phyloP scores from a whole-genome alignment of 768 basidiomycete species.

The Podaxis rugospora region DNA sequence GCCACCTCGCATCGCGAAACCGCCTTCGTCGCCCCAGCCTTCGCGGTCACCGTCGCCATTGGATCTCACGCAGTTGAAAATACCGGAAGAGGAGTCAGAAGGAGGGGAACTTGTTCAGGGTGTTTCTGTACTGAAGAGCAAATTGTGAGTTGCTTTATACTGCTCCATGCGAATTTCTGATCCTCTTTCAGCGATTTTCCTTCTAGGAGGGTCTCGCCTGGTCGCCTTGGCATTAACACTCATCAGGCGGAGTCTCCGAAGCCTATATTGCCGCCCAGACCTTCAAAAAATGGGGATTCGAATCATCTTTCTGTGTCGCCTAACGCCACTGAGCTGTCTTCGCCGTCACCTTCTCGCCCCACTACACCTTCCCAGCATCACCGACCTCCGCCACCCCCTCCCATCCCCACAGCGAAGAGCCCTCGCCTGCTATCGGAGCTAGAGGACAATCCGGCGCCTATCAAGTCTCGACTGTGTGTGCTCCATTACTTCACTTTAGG shows the following conservation, averaged over 20 bases:
- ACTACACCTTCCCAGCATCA: conserved; percentile 5
- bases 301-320: conserved; percentile 3
- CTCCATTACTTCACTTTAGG: background rate
- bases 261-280: conserved; percentile 1
- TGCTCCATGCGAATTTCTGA: background rate
- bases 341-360: background rate
- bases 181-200: conserved; percentile 8
- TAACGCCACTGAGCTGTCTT: background rate
- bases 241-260: background rate
- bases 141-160: conserved; percentile 20
- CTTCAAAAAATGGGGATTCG: background rate
- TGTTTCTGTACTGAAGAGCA: conserved; percentile 18
- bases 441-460: background rate
- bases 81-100: conserved; percentile 6
- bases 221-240: background rate
- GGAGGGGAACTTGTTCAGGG: conserved; percentile 12
- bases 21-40: conserved; percentile 25
- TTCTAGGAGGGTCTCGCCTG: background rate
- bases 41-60: conserved; percentile 36
- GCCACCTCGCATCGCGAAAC: conserved; percentile 33
- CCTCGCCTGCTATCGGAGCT: conserved; percentile 1
- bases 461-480: conserved; percentile 4
- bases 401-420: background rate
- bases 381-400: conserved; percentile 4
- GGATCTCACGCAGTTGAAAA: background rate